Conservation (phyloP, 2,329 filamentous ascomycete species). For the Fonsecaea monophora region DNA sequence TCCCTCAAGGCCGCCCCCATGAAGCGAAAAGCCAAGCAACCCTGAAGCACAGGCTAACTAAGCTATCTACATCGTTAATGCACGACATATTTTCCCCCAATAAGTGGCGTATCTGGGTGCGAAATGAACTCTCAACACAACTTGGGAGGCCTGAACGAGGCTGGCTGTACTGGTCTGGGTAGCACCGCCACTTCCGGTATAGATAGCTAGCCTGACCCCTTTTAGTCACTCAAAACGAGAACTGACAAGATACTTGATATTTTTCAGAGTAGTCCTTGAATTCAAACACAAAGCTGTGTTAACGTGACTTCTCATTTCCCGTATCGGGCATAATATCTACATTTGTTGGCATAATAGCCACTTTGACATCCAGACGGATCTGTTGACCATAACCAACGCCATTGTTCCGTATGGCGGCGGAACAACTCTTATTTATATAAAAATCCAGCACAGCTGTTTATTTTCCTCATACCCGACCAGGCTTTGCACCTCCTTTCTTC, state of each 20-base stretch:
- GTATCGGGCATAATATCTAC: conserved; percentile 25
- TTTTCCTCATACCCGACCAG: conserved; percentile 38
- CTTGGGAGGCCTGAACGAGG: conserved; percentile 20
- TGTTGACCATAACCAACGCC: conserved; percentile 6
- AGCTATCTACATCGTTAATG: conserved; percentile 1
- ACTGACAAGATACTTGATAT: neutral
- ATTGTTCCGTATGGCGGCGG: neutral
- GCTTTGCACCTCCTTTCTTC: conserved; percentile 49
- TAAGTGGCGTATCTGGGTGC: neutral
- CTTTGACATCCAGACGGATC: conserved; percentile 7
- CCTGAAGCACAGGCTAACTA: neutral
- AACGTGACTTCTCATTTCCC: conserved; percentile 20
- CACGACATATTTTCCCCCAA: conserved; percentile 8
- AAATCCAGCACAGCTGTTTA: conserved; percentile 10
- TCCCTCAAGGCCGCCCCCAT: neutral
- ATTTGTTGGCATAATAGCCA: conserved; percentile 10
- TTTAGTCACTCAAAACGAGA: neutral
- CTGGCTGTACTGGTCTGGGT: neutral
- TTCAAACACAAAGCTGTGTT: neutral
- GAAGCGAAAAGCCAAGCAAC: neutral
- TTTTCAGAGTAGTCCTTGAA: no score
- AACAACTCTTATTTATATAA: neutral
- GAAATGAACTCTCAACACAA: neutral
- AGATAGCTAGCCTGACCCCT: neutral
- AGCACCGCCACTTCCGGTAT: neutral